Evolutionary conservation across 306 rosid species (phyloP).

Genomic region (Castanospermum australe): DNA sequence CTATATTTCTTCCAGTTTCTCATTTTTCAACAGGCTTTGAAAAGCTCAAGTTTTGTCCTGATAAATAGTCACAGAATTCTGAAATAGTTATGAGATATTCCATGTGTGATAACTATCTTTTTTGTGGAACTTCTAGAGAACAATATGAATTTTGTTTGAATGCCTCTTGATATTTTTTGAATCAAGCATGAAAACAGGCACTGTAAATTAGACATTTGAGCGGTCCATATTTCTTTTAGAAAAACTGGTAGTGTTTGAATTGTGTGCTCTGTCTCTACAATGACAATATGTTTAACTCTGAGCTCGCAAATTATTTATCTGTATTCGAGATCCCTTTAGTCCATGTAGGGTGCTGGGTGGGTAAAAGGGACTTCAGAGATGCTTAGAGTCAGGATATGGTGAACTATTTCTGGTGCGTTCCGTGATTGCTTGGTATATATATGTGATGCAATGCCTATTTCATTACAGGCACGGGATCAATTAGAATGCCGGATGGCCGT

Average conservation of each 20-base stretch:
- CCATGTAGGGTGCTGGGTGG: neutral
- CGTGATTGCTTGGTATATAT: neutral
- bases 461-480: neutral
- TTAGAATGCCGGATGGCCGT: constrained; percentile 10
- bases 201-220: neutral
- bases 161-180: neutral
- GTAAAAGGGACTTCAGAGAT: neutral
- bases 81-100: neutral
- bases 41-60: neutral
- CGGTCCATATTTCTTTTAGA: neutral
- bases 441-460: neutral
- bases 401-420: neutral
- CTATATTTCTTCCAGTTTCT: neutral
- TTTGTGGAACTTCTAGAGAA: neutral
- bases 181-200: neutral
- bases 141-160: neutral
- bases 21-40: neutral
- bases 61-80: neutral
- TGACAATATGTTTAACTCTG: neutral
- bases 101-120: neutral
- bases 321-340: neutral
- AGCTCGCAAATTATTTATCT: neutral
- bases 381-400: neutral
- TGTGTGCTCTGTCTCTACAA: neutral
- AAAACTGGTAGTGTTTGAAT: neutral